These are phyloP conservation scores for Diaporthe sp. DNA, from an alignment of 2,329 filamentous ascomycete species.

Conservation along the genomic window DNA sequence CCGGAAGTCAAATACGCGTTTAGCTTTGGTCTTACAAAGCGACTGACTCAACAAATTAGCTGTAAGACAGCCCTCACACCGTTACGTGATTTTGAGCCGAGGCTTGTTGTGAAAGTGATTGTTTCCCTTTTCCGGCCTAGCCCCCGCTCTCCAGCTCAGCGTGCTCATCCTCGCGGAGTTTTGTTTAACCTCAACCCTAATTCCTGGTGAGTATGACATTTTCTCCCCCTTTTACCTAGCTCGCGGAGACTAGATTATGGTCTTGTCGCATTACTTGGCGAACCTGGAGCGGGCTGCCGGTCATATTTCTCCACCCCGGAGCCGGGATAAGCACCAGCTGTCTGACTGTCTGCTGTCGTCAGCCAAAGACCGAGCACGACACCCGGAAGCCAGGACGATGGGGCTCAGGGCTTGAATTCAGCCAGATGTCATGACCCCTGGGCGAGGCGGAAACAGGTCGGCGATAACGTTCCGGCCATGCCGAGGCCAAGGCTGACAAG, in stretches of 20 bases:
- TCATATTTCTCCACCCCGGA: no score
- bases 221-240: background rate
- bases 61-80: no score
- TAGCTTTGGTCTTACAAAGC: background rate
- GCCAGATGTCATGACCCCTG: no score
- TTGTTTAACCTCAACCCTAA: background rate
- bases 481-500: background rate
- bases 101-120: background rate
- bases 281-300: no score
- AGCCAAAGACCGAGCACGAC: no score
- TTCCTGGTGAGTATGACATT: background rate
- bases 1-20: background rate
- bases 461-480: background rate
- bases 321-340: no score
- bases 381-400: no score
- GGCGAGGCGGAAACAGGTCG: no score
- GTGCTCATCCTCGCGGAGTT: background rate
- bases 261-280: background rate
- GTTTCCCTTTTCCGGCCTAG: background rate
- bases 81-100: background rate
- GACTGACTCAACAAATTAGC: background rate
- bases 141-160: background rate
- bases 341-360: no score
- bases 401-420: no score
- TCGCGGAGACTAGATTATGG: rapidly evolving